phyloP scores from a whole-genome alignment of 805 yeast genomes.

The Saccharomycopsis fermentans region DNA sequence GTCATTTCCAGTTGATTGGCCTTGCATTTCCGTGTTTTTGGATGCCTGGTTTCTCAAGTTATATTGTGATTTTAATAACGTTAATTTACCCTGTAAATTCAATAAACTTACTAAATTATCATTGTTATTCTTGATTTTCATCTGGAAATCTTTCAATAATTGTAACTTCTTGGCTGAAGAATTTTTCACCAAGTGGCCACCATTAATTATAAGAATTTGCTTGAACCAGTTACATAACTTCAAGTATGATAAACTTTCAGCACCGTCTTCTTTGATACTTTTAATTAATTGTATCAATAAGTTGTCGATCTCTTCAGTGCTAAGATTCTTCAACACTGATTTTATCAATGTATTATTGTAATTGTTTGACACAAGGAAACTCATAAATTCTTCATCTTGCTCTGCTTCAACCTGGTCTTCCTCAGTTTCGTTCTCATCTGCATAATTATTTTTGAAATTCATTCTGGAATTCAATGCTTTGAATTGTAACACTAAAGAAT shows the following conservation, averaged over 20 bases:
- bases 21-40: neutral
- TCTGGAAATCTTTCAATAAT: conserved; percentile 10
- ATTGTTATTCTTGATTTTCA: conserved; percentile 1
- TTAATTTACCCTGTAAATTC: conserved; percentile 16
- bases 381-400: neutral
- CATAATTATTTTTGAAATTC: neutral
- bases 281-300: neutral
- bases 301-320: conserved; percentile 12
- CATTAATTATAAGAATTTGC: conserved; percentile 10
- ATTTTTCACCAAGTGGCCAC: conserved; percentile 8
- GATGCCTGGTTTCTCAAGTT: conserved; percentile 8
- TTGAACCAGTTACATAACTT: conserved; percentile 15
- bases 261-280: neutral
- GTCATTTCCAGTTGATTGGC: neutral
- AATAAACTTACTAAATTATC: conserved; percentile 7
- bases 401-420: conserved; percentile 2
- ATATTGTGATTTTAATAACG: conserved; percentile 15
- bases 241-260: conserved; percentile 3
- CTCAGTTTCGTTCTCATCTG: conserved; percentile 4
- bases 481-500: conserved; percentile 1
- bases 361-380: conserved; percentile 7
- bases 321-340: conserved; percentile 9
- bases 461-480: neutral
- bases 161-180: conserved; percentile 3
- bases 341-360: conserved; percentile 10